Evolutionary conservation across 1,139 yeast species (phyloP).

Genomic region (Torulaspora globosa): DNA sequence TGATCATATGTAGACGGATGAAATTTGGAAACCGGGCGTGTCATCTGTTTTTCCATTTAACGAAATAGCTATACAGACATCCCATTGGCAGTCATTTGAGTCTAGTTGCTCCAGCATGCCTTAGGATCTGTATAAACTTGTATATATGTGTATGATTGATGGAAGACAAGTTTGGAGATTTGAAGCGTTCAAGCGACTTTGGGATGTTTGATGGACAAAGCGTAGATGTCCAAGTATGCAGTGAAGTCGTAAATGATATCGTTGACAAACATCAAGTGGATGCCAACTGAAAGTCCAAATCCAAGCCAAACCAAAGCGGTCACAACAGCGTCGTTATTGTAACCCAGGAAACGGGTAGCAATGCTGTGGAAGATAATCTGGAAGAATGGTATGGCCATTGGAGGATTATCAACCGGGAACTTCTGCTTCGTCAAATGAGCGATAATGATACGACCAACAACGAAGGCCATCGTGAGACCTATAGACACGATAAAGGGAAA

Average conservation of each 20-base stretch:
- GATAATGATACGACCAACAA: constrained; percentile 84
- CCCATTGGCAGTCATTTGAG: constrained; percentile 3
- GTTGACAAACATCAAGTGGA: constrained; percentile 72
- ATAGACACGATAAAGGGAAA: constrained; percentile 63
- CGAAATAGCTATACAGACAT: constrained; percentile 6
- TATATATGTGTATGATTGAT: constrained; percentile 18
- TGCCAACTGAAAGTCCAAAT: constrained; percentile 69
- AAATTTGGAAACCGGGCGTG: background rate
- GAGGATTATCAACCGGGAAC: constrained; percentile 70
- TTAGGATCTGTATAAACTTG: constrained; percentile 18
- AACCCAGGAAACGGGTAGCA: constrained; percentile 41
- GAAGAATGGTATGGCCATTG: constrained; percentile 60
- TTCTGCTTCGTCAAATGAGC: constrained; percentile 78
- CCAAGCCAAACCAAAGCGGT: constrained; percentile 62
- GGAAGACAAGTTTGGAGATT: constrained; percentile 8
- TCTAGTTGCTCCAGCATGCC: constrained; percentile 5
- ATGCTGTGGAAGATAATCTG: constrained; percentile 50
- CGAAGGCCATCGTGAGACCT: constrained; percentile 74
- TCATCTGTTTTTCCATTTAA: constrained; percentile 5
- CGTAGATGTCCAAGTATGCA: constrained; percentile 75
- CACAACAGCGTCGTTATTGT: constrained; percentile 42
- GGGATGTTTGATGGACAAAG: constrained; percentile 79
- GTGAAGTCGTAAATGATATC: constrained; percentile 86
- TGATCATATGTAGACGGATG: background rate
- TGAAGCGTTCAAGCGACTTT: constrained; percentile 40